Evolutionary conservation across 495 filamentous ascomycete species (phyloP), one percentile per base, ranked within the genome.

Genomic region (Glarea lozoyensis): DNA sequence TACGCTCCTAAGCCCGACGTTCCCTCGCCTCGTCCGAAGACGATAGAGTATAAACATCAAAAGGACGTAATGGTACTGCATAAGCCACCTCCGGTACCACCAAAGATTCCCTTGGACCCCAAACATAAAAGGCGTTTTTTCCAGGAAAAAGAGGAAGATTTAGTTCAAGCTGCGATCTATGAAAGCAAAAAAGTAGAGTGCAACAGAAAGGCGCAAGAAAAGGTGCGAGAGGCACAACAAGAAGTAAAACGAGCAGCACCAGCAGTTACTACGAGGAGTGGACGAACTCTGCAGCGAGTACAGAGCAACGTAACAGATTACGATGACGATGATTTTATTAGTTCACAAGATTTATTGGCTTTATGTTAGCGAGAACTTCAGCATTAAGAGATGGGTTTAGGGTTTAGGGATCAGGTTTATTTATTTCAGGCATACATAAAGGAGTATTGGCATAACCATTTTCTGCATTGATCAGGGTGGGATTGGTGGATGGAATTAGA

Each of bases 61-160:
- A n/a, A n/a, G n/a, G n/a, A n/a, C n/a, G n/a, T n/a, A n/a, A n/a
- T n/a, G n/a, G n/a, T n/a, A n/a, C n/a, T n/a, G n/a, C n/a, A n/a
- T n/a, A n/a, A n/a, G n/a, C n/a, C 27, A 37, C 19, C 33, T 20
- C 16, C 15, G 7, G 25, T 7, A 7, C 7, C 7, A n/a, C 7
- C 25, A 7, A 29, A 29, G 25, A 29, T 7, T n/a, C 25, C 25
- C n/a, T 29, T n/a, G n/a, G 25, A 29, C 7, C 7, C n/a, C 25
- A 29, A n/a, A 29, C n/a, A 29, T 29, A 56, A 44, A 24, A 16
- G 11, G n/a, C 27, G 48, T 2, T 56, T 52, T 19, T 56, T 56
- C 16, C 37, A 52, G 38, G 53, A 51, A 37, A 57, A 54, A 43
- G 49, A 57, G 24, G 44, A 52, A 16, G 54, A 57, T 46, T 6